Percentiles rank a stretch among this genome's conserved stretches.
These are phyloP conservation scores for Botrytis cinerea DNA, from an alignment of 2,329 filamentous ascomycete genomes.

Conservation along the genomic window DNA sequence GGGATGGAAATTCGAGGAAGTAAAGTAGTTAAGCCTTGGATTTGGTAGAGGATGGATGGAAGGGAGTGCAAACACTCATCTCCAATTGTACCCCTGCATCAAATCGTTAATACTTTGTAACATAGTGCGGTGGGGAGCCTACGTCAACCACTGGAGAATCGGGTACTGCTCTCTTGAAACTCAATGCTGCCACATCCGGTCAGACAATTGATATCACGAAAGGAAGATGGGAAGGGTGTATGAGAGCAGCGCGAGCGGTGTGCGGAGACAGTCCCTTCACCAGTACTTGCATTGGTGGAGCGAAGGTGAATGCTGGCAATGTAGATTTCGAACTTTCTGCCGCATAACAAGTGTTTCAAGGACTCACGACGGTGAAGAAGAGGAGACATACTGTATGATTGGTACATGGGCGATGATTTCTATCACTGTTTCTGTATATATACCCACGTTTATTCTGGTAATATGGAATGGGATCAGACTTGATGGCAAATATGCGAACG, in stretches of 20 bases:
- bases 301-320: slow-evolving; percentile 30
- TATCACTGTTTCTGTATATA: background rate
- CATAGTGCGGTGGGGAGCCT: slow-evolving; percentile 49
- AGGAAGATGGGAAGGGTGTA: slow-evolving; percentile 55
- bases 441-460: background rate
- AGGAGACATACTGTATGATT: background rate
- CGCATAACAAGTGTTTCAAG: background rate
- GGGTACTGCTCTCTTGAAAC: slow-evolving; percentile 52
- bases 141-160: slow-evolving; percentile 49
- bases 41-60: background rate
- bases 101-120: background rate
- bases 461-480: background rate
- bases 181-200: slow-evolving; percentile 47
- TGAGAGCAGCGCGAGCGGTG: slow-evolving; percentile 49
- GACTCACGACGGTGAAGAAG: background rate
- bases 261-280: slow-evolving; percentile 32
- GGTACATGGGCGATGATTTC: background rate
- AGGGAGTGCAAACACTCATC: background rate
- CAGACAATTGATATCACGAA: slow-evolving; percentile 56
- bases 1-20: background rate
- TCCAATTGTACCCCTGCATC: background rate
- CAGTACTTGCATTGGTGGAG: slow-evolving; percentile 37
- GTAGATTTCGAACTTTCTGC: slow-evolving; percentile 29
- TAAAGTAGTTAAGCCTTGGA: background rate
- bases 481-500: background rate